A percentile compares a stretch with the other conserved stretches of the same genome.
phyloP scores from a whole-genome alignment of 345 rosid genomes.

The Microcos paniculata region DNA sequence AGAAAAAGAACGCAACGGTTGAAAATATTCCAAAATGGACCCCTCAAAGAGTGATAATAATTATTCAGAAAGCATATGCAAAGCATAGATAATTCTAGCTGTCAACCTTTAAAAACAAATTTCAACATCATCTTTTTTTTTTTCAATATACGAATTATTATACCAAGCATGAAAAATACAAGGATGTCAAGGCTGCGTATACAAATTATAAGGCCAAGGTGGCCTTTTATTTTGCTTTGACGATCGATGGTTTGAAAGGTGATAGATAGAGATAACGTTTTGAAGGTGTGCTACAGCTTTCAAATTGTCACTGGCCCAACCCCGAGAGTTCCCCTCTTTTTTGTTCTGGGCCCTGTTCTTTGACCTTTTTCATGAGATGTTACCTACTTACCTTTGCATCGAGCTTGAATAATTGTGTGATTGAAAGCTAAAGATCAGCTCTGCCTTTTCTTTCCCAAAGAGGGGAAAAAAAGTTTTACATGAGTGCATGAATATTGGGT shows the following conservation, averaged over 20 bases:
- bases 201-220: not conserved
- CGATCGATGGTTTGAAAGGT: not conserved
- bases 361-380: not conserved
- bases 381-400: not conserved
- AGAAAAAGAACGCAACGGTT: not conserved
- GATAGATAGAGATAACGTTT: not conserved
- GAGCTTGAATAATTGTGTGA: not conserved
- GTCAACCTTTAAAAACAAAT: not conserved
- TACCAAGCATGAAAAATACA: not conserved
- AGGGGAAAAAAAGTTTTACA: not conserved
- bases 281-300: not conserved
- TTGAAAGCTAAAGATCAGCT: not conserved
- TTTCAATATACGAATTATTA: no score
- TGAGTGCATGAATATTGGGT: not conserved
- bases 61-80: no score
- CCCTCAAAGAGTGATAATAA: not conserved
- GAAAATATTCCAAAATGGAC: not conserved
- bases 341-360: not conserved
- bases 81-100: not conserved
- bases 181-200: not conserved
- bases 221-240: not conserved
- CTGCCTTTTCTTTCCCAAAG: not conserved
- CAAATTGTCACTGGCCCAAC: not conserved
- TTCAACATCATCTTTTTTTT: not conserved
- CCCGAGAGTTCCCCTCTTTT: not conserved